These are phyloP conservation scores for Passiflora organensis DNA, from an alignment of 345 rosid species.

Conservation along the genomic window DNA sequence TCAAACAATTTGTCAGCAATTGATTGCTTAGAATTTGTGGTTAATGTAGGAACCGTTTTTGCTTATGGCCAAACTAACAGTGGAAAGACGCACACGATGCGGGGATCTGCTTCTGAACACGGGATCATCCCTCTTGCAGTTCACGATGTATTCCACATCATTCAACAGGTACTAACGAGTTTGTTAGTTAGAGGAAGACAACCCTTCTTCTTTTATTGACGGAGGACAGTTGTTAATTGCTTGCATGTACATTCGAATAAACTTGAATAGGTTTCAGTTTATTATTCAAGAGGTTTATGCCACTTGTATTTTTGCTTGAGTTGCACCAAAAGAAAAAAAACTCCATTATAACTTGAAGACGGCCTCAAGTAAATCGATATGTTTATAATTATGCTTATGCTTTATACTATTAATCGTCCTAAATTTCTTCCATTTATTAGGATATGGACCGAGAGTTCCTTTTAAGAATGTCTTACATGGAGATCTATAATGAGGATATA, in stretches of 20 bases:
- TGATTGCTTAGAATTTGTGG: no score
- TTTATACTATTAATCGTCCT: not conserved
- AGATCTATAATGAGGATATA: slow-evolving; percentile 92
- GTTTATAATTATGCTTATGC: no score
- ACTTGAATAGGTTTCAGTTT: no score
- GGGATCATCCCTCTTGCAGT: slow-evolving; percentile 92
- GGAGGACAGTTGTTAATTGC: no score
- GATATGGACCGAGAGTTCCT: slow-evolving; percentile 77
- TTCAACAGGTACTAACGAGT: slow-evolving; percentile 50
- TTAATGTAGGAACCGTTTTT: slow-evolving; percentile 70
- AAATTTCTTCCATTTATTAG: slow-evolving; percentile 26
- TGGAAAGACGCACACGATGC: slow-evolving; percentile 96
- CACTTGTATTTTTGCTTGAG: no score
- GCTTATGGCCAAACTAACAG: slow-evolving; percentile 97
- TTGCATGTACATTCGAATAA: no score
- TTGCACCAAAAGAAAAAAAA: no score
- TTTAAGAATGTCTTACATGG: slow-evolving; percentile 90
- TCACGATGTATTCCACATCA: slow-evolving; percentile 54
- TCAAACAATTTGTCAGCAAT: no score
- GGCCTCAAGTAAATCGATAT: no score
- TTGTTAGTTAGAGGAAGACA: not conserved
- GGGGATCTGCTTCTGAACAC: slow-evolving; percentile 67
- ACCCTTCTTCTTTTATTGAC: no score
- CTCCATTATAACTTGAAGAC: no score
- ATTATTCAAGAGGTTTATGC: no score